phyloP scores from a whole-genome alignment of 169 alveolate genomes.

The Eimeria zaria region DNA sequence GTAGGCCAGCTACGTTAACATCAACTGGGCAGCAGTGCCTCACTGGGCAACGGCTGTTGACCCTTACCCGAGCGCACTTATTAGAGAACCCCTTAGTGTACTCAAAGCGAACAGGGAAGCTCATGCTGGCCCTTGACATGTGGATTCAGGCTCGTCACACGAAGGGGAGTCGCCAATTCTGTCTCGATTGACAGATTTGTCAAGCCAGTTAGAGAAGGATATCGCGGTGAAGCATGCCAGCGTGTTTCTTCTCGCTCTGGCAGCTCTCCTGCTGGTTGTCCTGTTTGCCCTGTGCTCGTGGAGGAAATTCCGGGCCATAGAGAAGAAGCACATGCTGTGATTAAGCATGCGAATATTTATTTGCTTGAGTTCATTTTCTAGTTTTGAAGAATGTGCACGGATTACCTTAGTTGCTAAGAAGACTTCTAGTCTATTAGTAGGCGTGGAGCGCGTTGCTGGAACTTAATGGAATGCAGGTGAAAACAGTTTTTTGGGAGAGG shows the following conservation, averaged over 20 bases:
- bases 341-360: neutral
- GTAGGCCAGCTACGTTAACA: neutral
- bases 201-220: constrained; percentile 85
- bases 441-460: neutral
- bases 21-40: constrained; percentile 1
- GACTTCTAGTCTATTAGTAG: neutral
- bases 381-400: constrained; percentile 18
- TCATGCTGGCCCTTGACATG: neutral
- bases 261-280: constrained; percentile 83
- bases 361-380: neutral
- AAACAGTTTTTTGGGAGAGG: neutral
- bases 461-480: neutral
- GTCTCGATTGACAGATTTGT: constrained; percentile 67
- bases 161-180: constrained; percentile 70
- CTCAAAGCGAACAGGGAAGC: neutral
- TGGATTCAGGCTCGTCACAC: constrained; percentile 25
- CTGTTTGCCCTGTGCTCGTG: constrained; percentile 87
- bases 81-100: neutral
- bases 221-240: constrained; percentile 85
- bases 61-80: neutral
- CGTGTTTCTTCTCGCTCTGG: constrained; percentile 84
- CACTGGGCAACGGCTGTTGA: neutral
- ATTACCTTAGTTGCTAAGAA: neutral
- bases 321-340: constrained; percentile 89
- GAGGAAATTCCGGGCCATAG: constrained; percentile 89